phyloP scores from a whole-genome alignment of 1,284 basidiomycete genomes.

The Sporisorium sorghi region DNA sequence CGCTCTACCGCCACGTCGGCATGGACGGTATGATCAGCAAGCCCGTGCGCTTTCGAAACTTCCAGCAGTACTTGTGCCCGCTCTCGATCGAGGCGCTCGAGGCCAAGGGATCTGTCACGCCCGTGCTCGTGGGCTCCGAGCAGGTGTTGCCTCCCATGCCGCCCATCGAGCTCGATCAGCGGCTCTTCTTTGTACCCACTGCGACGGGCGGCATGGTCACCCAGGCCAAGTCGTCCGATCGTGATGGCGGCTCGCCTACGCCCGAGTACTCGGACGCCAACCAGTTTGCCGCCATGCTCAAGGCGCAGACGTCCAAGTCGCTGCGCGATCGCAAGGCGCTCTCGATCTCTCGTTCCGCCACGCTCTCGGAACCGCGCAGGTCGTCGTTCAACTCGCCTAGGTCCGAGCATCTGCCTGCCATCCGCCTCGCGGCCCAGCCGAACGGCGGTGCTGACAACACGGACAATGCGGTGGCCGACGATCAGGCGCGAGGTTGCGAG shows the following conservation, averaged over 20 bases:
- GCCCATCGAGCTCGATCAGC: conserved; percentile 33
- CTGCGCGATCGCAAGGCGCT: conserved; percentile 47
- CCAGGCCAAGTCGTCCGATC: conserved; percentile 6
- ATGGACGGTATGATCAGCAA: conserved; percentile 63
- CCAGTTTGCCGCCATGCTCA: conserved; percentile 52
- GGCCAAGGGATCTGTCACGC: conserved; percentile 24
- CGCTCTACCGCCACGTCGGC: conserved; percentile 49
- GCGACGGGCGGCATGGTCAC: conserved; percentile 21
- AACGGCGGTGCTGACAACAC: background rate
- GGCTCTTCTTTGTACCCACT: conserved; percentile 48
- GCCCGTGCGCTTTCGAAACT: conserved; percentile 51
- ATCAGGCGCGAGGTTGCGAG: background rate
- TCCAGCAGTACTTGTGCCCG: conserved; percentile 50
- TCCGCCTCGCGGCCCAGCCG: too few species aligned
- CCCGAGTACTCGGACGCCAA: conserved; percentile 28
- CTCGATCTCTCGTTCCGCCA: conserved; percentile 40
- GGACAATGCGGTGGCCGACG: background rate
- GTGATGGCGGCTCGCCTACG: conserved; percentile 20
- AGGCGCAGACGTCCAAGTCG: conserved; percentile 51
- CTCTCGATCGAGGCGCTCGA: conserved; percentile 41
- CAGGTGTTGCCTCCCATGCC: conserved; percentile 47
- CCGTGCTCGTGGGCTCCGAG: conserved; percentile 27
- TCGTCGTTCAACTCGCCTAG: conserved; percentile 48
- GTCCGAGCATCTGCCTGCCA: conserved; percentile 32
- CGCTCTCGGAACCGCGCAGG: conserved; percentile 38